phyloP scores from a whole-genome alignment of 306 rosid genomes.

The Amphicarpaea edgeworthii region DNA sequence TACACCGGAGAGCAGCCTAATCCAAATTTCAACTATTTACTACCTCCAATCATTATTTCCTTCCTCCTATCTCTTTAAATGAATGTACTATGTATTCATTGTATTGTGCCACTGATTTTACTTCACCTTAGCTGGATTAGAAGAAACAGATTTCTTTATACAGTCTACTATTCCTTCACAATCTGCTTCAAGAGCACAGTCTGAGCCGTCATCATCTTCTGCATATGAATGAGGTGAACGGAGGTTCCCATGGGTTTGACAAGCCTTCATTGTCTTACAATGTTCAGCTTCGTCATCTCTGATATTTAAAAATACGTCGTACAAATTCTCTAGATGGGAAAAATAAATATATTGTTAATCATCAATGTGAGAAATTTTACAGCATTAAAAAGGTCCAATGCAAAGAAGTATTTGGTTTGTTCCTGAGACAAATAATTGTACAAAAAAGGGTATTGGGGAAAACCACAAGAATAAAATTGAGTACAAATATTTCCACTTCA shows the following conservation, averaged over 20 bases:
- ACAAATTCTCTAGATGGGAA: constrained; percentile 70
- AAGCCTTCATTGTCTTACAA: constrained; percentile 97
- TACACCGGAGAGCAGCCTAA: not conserved
- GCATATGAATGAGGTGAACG: constrained; percentile 82
- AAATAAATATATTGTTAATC: constrained; percentile 25
- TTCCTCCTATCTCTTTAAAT: constrained; percentile 25
- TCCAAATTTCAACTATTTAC: constrained; percentile 25
- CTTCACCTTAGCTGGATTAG: constrained; percentile 56
- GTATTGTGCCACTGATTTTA: constrained; percentile 12
- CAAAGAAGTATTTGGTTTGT: constrained; percentile 18
- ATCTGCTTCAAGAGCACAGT: constrained; percentile 50
- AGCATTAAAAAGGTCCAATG: not conserved
- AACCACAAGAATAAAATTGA: not conserved
- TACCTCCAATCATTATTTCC: constrained; percentile 43
- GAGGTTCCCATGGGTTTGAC: constrained; percentile 91
- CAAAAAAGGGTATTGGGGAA: not conserved
- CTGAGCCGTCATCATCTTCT: constrained; percentile 59
- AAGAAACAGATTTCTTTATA: constrained; percentile 71
- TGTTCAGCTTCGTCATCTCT: constrained; percentile 99
- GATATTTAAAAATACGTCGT: constrained; percentile 83
- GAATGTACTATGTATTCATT: constrained; percentile 16
- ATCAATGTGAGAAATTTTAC: constrained; percentile 30
- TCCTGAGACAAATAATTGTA: not conserved
- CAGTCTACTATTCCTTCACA: constrained; percentile 93
- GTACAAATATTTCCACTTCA: not conserved